Base-by-base conservation (phyloP, 345 rosid species). In the Tarenaya hassleriana region DNA sequence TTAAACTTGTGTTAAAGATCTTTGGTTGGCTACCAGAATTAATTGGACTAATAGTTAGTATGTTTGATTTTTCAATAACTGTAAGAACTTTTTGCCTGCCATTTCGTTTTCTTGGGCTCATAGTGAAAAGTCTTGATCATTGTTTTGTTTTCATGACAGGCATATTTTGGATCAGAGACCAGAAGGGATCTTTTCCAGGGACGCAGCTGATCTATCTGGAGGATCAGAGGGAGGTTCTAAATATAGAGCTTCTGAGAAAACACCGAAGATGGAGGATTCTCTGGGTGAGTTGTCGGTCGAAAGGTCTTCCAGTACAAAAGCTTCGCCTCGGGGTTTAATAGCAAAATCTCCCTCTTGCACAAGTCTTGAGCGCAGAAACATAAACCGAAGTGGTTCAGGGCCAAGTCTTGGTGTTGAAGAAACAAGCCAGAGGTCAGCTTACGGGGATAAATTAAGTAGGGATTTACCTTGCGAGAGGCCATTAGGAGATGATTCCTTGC, bases 321-420 rank as follows among this genome's bases (percentile, higher is more conserved):
- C 86, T 60, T 87, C 87, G 10, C 90, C 94, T 5, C 49, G 79
- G 74, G 72, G 73, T 37, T 50, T 78, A 70, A 66, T 55, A 35
- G 96, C 84, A 64, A 81, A 87, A 60, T 87, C 98, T 69, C 88
- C 94, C 47, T 83, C 95, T 45, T 73, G 89, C 20, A 72, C 75
- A 8, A 77, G 86, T 76, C 53, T 78, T 64, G 98, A 92, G 19
- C 88, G 88, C 59, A 83, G 91, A 69, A 69, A 71, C 61, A 39
- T 42, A 18, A 76, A 64, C 63, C 79, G 85, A 62, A 55, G 66
- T 58, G 72, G 80, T 66, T 63, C 60, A 42, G 75, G 95, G 60
- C 56, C 86, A 65, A 80, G 72, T 61, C 75, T 74, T 61, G 98
- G 88, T 33, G 56, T 58, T 60, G 96, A 88, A 61, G 96, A 92